phyloP scores from a whole-genome alignment of 225 moss, liverwort and hornwort species.

The Antitrichia curtipendula region DNA sequence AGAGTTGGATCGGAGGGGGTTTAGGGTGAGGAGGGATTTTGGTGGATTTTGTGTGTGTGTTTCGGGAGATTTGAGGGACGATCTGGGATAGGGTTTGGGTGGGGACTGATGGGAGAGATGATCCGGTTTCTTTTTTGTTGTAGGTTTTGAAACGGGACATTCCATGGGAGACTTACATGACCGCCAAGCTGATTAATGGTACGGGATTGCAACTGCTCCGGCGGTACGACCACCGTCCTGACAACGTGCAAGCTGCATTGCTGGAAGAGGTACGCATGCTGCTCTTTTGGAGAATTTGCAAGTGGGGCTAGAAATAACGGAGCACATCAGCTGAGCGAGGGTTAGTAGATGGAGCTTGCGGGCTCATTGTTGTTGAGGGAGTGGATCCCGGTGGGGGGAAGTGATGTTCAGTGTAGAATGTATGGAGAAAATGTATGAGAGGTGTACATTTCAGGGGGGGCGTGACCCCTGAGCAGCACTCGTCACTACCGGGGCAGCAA shows the following conservation, averaged over 20 bases:
- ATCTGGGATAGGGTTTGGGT: neutral
- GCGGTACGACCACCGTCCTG: slow-evolving; percentile 76
- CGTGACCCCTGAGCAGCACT: neutral
- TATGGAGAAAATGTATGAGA: neutral
- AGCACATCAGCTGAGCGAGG: neutral
- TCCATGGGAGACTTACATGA: slow-evolving; percentile 98
- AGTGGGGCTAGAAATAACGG: neutral
- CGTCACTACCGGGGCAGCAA: neutral
- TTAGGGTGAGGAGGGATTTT: neutral
- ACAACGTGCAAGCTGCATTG: slow-evolving; percentile 73
- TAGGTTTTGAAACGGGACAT: slow-evolving; percentile 86
- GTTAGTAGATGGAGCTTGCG: neutral
- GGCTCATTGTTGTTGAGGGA: neutral
- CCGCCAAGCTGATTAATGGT: slow-evolving; percentile 66
- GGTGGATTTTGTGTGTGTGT: neutral
- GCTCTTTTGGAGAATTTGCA: neutral
- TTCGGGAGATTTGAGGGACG: neutral
- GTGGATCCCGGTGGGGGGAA: neutral
- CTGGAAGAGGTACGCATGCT: slow-evolving; percentile 57
- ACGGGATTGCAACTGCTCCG: slow-evolving; percentile 76
- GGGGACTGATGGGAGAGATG: neutral
- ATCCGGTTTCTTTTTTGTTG: neutral
- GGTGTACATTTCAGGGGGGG: neutral
- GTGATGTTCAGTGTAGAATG: neutral
- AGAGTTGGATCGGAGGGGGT: neutral